These are phyloP conservation scores for Trichoderma sp. DNA, from an alignment of 2,329 filamentous ascomycete genomes.

Conservation along the genomic window DNA sequence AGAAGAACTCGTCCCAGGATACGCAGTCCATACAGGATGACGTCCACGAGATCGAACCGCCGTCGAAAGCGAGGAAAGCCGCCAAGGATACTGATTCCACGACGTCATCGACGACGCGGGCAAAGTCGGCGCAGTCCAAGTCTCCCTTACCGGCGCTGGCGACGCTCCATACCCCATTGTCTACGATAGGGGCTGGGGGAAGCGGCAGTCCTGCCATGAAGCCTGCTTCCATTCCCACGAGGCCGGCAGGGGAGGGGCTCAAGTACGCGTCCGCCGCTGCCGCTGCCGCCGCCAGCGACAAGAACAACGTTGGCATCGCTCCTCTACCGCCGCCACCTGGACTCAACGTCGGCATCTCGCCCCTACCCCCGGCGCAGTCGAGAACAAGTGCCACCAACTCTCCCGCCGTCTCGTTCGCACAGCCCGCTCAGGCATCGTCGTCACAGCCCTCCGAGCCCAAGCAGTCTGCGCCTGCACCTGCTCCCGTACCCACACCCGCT, in stretches of 20 bases:
- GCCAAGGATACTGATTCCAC: slow-evolving; percentile 61
- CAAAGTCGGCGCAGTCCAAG: slow-evolving; percentile 88
- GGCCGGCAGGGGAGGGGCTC: slow-evolving; percentile 83
- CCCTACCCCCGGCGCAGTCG: slow-evolving; percentile 56
- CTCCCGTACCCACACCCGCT: slow-evolving; percentile 34
- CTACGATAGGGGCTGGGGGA: slow-evolving; percentile 61
- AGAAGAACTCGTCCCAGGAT: slow-evolving; percentile 93
- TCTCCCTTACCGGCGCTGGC: slow-evolving; percentile 91
- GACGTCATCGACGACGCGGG: slow-evolving; percentile 53
- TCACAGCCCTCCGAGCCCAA: slow-evolving; percentile 38
- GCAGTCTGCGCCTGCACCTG: slow-evolving; percentile 35
- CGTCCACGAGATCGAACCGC: slow-evolving; percentile 58
- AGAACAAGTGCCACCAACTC: slow-evolving; percentile 59
- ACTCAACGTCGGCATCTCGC: slow-evolving; percentile 48
- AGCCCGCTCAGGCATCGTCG: slow-evolving; percentile 37
- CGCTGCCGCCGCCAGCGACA: slow-evolving; percentile 84
- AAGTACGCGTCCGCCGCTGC: slow-evolving; percentile 98
- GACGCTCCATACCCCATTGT: slow-evolving; percentile 76
- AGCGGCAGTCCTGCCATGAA: slow-evolving; percentile 74
- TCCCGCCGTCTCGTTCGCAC: slow-evolving; percentile 52
- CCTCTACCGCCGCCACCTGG: slow-evolving; percentile 90
- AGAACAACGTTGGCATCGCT: slow-evolving; percentile 87
- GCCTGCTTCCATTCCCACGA: slow-evolving; percentile 81
- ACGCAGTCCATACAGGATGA: slow-evolving; percentile 91
- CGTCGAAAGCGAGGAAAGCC: slow-evolving; percentile 53